A percentile compares a stretch with the other conserved stretches of the same genome.
Evolutionary conservation across 495 filamentous ascomycete species (phyloP).

Genomic region (Pseudoneurospora amorphoporcata): DNA sequence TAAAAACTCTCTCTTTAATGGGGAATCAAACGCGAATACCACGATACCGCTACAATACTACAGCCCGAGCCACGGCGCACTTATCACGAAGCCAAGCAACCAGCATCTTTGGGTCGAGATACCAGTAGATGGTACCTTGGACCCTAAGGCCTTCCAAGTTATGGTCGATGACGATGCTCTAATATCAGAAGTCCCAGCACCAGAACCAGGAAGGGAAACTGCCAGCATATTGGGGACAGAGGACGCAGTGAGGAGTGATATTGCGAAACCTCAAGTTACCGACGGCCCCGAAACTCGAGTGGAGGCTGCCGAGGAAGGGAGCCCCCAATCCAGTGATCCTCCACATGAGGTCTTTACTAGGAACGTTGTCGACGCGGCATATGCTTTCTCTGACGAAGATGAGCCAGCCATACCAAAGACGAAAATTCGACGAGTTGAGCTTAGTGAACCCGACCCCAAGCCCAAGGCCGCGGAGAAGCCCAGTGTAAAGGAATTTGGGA

Average conservation of each 20-base stretch:
- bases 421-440: not conserved
- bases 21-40: not conserved
- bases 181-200: not conserved
- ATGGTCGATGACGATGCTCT: not conserved
- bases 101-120: constrained; percentile 20
- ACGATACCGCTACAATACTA: not conserved
- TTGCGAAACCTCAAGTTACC: not conserved
- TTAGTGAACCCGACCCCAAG: not conserved
- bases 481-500: not conserved
- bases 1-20: not conserved
- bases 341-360: constrained; percentile 16
- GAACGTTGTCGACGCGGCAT: constrained; percentile 23
- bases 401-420: constrained; percentile 13
- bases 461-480: not conserved
- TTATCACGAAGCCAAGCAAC: constrained; percentile 12
- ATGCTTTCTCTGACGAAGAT: constrained; percentile 36
- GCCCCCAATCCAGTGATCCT: not conserved
- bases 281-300: not conserved
- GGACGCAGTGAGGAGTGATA: not conserved
- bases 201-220: not conserved
- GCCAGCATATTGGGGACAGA: not conserved
- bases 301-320: not conserved
- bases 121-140: not conserved
- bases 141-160: not conserved
- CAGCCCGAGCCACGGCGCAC: not conserved